A percentile compares a stretch with the other conserved stretches of the same genome.
phyloP scores from a whole-genome alignment of 352 stramenopile genomes.

The Globisporangium irregulare region DNA sequence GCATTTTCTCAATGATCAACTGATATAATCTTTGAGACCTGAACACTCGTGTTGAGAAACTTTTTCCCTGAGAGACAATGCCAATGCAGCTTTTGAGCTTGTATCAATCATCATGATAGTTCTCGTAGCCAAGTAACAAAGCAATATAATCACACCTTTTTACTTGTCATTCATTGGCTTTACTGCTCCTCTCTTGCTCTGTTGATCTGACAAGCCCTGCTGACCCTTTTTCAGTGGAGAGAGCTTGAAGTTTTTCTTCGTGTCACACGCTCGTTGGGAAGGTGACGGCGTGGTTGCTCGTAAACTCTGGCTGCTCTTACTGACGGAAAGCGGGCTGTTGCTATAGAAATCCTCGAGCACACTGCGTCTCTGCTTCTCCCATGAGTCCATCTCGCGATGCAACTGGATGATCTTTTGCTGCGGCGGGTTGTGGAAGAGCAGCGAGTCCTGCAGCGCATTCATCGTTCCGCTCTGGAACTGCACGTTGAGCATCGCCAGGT shows the following conservation, averaged over 20 bases:
- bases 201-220: not conserved
- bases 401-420: conserved; percentile 73
- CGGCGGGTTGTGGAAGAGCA: conserved; percentile 77
- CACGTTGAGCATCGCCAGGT: conserved; percentile 50
- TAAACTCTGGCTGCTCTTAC: not conserved
- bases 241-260: conserved; percentile 6
- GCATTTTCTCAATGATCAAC: conserved; percentile 67
- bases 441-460: conserved; percentile 73
- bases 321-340: not conserved
- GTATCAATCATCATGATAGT: not conserved
- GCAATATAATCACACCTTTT: not conserved
- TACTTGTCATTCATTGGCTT: not conserved
- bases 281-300: not conserved
- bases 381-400: conserved; percentile 41
- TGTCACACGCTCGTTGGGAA: not conserved
- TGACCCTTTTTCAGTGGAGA: conserved; percentile 7
- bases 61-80: conserved; percentile 64
- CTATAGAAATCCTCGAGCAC: conserved; percentile 50
- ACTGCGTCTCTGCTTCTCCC: conserved; percentile 48
- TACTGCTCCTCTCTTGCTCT: not conserved
- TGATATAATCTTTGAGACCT: conserved; percentile 89
- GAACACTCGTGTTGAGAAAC: conserved; percentile 61
- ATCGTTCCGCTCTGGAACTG: conserved; percentile 74
- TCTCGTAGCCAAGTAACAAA: not conserved
- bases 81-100: not conserved